Percentiles rank a stretch among this genome's conserved stretches.
phyloP scores from a whole-genome alignment of 441 rosid genomes.

The Erodium texanum region DNA sequence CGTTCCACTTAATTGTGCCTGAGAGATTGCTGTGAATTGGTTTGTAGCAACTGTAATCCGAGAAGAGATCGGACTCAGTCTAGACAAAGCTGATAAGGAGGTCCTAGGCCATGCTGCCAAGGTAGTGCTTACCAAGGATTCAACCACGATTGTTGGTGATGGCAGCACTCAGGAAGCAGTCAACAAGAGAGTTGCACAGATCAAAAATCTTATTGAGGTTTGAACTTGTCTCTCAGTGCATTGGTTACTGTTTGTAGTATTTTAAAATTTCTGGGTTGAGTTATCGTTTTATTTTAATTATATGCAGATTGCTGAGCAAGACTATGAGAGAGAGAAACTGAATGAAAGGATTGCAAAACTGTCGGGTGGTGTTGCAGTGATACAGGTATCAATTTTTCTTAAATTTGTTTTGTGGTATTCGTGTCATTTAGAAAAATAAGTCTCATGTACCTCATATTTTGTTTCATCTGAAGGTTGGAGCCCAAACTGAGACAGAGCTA shows the following conservation, averaged over 20 bases:
- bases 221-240: not conserved
- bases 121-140: constrained; percentile 83
- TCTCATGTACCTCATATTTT: constrained; percentile 2
- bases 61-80: constrained; percentile 81
- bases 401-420: not conserved
- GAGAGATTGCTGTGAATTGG: constrained; percentile 6
- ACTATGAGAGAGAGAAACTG: constrained; percentile 80
- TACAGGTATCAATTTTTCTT: constrained; percentile 41
- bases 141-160: constrained; percentile 74
- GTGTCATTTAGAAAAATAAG: not conserved
- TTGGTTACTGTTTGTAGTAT: not conserved
- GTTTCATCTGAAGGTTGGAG: constrained; percentile 56
- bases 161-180: constrained; percentile 82
- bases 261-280: not conserved
- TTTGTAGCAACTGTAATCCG: constrained; percentile 70
- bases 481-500: constrained; percentile 96
- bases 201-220: constrained; percentile 79
- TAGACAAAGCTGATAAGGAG: constrained; percentile 79
- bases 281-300: not conserved
- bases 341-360: constrained; percentile 86
- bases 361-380: constrained; percentile 90
- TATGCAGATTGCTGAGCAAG: constrained; percentile 37
- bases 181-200: constrained; percentile 75
- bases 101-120: constrained; percentile 76
- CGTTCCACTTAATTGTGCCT: not conserved